These are phyloP conservation scores for Anisogramma anomala DNA, from an alignment of 2,329 filamentous ascomycete genomes.

Conservation along the genomic window DNA sequence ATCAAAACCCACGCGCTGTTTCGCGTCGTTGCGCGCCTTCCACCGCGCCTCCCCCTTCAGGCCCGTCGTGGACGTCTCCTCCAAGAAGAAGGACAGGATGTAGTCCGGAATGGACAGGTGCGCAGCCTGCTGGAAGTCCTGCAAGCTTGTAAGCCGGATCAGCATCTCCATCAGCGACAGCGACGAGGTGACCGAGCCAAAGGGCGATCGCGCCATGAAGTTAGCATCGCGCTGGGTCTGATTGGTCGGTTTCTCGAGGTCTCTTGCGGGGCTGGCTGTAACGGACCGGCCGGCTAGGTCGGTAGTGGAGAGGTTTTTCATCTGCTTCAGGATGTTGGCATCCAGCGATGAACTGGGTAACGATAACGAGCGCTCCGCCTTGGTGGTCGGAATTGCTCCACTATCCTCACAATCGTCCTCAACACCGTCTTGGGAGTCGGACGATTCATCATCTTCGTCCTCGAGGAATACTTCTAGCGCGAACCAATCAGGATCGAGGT, in stretches of 20 bases:
- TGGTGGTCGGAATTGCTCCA: conserved; percentile 17
- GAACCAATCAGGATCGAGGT: conserved; percentile 82
- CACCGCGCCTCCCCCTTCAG: conserved; percentile 34
- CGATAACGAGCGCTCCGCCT: conserved; percentile 2
- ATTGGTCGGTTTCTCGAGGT: conserved; percentile 1
- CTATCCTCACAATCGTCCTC: conserved; percentile 19
- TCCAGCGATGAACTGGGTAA: conserved; percentile 24
- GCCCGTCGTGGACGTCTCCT: conserved; percentile 44
- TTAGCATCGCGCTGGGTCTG: conserved; percentile 17
- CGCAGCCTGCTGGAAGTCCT: conserved; percentile 83
- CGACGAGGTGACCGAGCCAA: conserved; percentile 42
- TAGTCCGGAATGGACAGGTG: conserved; percentile 87
- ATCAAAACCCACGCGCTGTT: conserved; percentile 42
- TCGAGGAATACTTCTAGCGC: conserved; percentile 76
- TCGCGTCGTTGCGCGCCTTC: conserved; percentile 34
- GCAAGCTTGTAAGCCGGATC: conserved; percentile 71
- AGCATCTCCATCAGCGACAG: conserved; percentile 78
- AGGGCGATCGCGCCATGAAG: conserved; percentile 33
- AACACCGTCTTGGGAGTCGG: conserved; percentile 26
- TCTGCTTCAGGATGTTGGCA: conserved; percentile 28
- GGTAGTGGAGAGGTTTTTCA: conserved; percentile 23
- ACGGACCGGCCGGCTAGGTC: conserved; percentile 4
- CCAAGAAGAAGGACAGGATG: conserved; percentile 76
- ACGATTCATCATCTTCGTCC: conserved; percentile 37
- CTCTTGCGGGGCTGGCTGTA: background rate